These are phyloP conservation scores for Babesia divergens DNA, from an alignment of 169 alveolate species.

Conservation along the genomic window DNA sequence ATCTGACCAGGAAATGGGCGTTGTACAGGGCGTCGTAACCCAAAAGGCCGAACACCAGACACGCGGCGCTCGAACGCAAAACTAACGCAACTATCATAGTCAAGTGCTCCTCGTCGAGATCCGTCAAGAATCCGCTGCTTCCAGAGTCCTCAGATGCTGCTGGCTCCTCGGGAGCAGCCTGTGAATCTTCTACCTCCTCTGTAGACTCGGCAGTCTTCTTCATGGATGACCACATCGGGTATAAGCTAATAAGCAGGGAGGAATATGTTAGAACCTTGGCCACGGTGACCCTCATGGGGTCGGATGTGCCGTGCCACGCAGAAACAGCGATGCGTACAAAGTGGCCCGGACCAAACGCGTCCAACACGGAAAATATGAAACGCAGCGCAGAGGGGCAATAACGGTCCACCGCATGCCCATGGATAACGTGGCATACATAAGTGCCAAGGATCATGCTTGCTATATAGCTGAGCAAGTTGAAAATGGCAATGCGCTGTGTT, in stretches of 20 bases:
- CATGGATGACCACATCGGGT: conserved; percentile 33
- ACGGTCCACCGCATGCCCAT: conserved; percentile 3
- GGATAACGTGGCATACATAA: conserved; percentile 38
- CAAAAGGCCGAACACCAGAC: conserved; percentile 50
- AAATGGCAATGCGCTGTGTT: conserved; percentile 17
- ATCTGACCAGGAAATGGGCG: neutral
- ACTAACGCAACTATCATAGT: conserved; percentile 3
- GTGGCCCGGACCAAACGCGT: conserved; percentile 8
- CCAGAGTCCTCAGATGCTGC: neutral
- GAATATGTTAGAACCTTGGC: conserved; percentile 45
- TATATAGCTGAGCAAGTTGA: conserved; percentile 29
- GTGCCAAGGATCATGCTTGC: conserved; percentile 25
- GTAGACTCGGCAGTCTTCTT: conserved; percentile 15
- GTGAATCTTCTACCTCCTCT: conserved; percentile 3
- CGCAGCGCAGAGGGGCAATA: conserved; percentile 33
- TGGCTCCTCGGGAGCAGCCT: neutral
- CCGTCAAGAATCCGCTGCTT: neutral
- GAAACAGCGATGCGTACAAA: neutral
- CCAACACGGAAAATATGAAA: conserved; percentile 6
- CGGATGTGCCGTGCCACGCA: conserved; percentile 32
- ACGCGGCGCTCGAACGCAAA: conserved; percentile 27
- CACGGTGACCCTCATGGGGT: neutral
- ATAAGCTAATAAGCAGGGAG: conserved; percentile 22
- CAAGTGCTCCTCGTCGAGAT: conserved; percentile 20
- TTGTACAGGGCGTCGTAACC: conserved; percentile 59